Percentiles rank a stretch among this genome's conserved stretches.
Conservation (phyloP, 2,329 filamentous ascomycete genomes). For the Pleurostoma richardsiae region DNA sequence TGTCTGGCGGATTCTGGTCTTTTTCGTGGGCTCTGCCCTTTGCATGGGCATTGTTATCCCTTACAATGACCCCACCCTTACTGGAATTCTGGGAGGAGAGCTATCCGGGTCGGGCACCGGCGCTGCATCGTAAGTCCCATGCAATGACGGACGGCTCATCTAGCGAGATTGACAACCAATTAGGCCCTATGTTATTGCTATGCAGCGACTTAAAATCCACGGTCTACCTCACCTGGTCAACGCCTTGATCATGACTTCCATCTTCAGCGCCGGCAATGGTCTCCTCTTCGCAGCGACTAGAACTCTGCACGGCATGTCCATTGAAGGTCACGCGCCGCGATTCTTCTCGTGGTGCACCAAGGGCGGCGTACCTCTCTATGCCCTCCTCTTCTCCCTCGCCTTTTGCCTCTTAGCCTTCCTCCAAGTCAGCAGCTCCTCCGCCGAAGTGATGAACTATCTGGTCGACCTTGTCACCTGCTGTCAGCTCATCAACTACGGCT, state of each 20-base stretch:
- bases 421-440: conserved; percentile 48
- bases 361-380: conserved; percentile 59
- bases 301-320: conserved; percentile 53
- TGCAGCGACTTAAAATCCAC: conserved; percentile 49
- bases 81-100: conserved; percentile 43
- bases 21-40: conserved; percentile 63
- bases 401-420: conserved; percentile 62
- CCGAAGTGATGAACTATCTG: conserved; percentile 56
- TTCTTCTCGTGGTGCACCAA: conserved; percentile 49
- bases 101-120: conserved; percentile 42
- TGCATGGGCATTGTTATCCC: conserved; percentile 58
- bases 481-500: conserved; percentile 53
- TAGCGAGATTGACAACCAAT: not conserved
- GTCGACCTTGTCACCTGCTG: conserved; percentile 55
- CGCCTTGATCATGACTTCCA: conserved; percentile 53
- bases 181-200: conserved; percentile 45
- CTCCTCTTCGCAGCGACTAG: conserved; percentile 58
- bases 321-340: conserved; percentile 48
- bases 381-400: conserved; percentile 50
- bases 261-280: conserved; percentile 57
- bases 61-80: conserved; percentile 51
- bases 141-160: not conserved
- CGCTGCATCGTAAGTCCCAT: conserved; percentile 39
- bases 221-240: conserved; percentile 57
- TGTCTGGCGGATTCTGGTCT: conserved; percentile 60